Base-by-base conservation (phyloP, 768 basidiomycete genomes). In the Psilocybe tampanensis region DNA sequence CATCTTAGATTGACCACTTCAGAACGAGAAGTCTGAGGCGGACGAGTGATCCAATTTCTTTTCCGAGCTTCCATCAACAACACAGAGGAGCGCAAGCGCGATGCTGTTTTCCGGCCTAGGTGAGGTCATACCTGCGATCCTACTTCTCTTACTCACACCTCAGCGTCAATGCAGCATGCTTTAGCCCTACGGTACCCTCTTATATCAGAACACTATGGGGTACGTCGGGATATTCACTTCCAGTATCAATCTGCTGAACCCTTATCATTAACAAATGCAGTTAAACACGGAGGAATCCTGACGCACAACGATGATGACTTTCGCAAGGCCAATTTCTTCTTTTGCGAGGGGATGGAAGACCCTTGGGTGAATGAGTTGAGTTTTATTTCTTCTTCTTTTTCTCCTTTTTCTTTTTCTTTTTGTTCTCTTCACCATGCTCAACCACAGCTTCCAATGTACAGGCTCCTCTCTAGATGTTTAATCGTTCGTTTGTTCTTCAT, bases 311-410 rank as follows among this genome's bases (percentile, higher is more conserved):
- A 63, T 13, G 51, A 62, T 3, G 76, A 77, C 56, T 76, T 76
- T 61, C 62, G 62, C 36, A 54, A 68, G 17, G 71, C 74, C 6
- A 59, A 67, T 9, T 75, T 64, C 59, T 75, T 76, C 61, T 76
- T 78, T 49, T 79, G 76, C 36, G 63, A 66, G 19, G 73, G 72
- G 9, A 56, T 63, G 19, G 63, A 71, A 9, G 76, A 77, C 55
- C 71, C 75, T 5, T 75, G 73, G 71, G 33, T 76, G 22, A 62
- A 64, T n/a, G 60, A 71, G 77, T 48, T 77, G 58, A 65, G 68
- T 32, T 23, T 21, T 42, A 22, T 32, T n/a, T 4, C 23, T n/a
- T 18, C 43, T 4, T 23, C 24, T 22, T 36, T 11, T 21, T 29
- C 33, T 15, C 15, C 12, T 49, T 8, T 29, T 29, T 43, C 42